A percentile compares a stretch with the other conserved stretches of the same genome.
phyloP scores from a whole-genome alignment of 1,284 basidiomycete genomes.

The Hymenochaete sp. region DNA sequence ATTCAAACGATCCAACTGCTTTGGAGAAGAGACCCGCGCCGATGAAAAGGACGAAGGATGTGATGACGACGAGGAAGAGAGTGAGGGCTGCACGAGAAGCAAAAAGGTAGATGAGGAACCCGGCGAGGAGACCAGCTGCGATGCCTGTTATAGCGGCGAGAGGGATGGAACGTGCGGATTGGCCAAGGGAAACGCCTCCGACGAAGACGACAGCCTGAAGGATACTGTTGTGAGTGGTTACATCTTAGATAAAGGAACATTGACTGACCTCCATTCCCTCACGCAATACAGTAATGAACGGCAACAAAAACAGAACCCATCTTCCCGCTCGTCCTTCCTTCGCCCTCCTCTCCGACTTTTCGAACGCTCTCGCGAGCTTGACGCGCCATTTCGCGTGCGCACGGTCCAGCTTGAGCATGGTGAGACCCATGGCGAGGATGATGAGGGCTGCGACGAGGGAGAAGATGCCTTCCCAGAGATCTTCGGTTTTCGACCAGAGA shows the following conservation, averaged over 20 bases:
- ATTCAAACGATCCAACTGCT: conserved; percentile 62
- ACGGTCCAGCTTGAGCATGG: conserved; percentile 66
- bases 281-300: conserved; percentile 82
- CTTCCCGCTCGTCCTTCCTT: conserved; percentile 62
- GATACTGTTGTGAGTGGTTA: too few relatives aligned
- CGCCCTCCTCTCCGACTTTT: conserved; percentile 36
- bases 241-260: too few relatives aligned
- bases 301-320: conserved; percentile 84
- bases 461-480: conserved; percentile 72
- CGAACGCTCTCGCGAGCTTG: conserved; percentile 77
- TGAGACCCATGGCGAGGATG: conserved; percentile 76
- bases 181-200: conserved; percentile 81
- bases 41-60: conserved; percentile 83
- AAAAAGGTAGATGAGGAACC: conserved; percentile 67
- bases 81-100: conserved; percentile 64
- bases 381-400: conserved; percentile 86
- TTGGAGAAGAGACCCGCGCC: conserved; percentile 83
- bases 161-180: conserved; percentile 77
- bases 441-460: conserved; percentile 72
- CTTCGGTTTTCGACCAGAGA: conserved; percentile 68
- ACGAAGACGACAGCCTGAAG: conserved; percentile 92
- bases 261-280: conserved; percentile 93
- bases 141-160: conserved; percentile 82
- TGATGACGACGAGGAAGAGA: conserved; percentile 82
- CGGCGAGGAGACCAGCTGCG: conserved; percentile 61